phyloP scores from a whole-genome alignment of 2,329 filamentous ascomycete genomes.

The Claviceps citrina region DNA sequence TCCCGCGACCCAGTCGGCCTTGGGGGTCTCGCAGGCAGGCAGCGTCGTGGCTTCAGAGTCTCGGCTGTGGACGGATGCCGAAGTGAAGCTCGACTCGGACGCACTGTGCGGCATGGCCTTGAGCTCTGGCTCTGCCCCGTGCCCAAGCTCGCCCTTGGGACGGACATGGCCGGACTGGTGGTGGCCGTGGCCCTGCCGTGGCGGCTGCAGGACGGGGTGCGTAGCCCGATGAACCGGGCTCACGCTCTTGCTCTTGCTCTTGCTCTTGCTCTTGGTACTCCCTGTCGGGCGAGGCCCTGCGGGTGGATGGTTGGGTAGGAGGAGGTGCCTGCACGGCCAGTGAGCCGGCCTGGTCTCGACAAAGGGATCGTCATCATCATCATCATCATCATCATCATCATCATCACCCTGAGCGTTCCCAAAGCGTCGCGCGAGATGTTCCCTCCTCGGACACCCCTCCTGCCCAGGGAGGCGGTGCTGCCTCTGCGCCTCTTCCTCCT shows the following conservation, averaged over 20 bases:
- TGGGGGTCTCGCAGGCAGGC: constrained; percentile 7
- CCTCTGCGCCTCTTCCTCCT: constrained; percentile 6
- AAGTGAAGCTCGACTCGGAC: constrained; percentile 13
- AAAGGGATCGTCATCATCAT: constrained; percentile 21
- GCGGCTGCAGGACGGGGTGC: not conserved
- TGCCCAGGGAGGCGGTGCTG: constrained; percentile 3
- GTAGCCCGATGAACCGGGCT: constrained; percentile 8
- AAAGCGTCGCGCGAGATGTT: not conserved
- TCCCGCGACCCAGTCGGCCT: constrained; percentile 1
- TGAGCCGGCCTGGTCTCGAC: constrained; percentile 10
- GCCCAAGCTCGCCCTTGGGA: constrained; percentile 6
- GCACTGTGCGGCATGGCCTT: constrained; percentile 3
- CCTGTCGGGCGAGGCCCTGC: constrained; percentile 8
- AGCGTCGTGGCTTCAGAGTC: constrained; percentile 10
- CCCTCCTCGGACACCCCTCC: not conserved
- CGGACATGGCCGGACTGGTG: constrained; percentile 8
- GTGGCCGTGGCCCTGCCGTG: not conserved
- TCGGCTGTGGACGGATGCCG: constrained; percentile 13
- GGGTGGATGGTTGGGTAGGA: constrained; percentile 2
- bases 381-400: too few relatives aligned
- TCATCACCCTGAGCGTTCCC: too few relatives aligned
- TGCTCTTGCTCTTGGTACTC: constrained; percentile 11
- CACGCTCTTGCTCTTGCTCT: constrained; percentile 13
- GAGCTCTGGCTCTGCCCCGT: not conserved
- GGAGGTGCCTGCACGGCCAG: not conserved